Evolutionary conservation across 352 stramenopile genomes (phyloP), one percentile per base, ranked within the genome.

Genomic region (Globisporangium cylindrosporum): DNA sequence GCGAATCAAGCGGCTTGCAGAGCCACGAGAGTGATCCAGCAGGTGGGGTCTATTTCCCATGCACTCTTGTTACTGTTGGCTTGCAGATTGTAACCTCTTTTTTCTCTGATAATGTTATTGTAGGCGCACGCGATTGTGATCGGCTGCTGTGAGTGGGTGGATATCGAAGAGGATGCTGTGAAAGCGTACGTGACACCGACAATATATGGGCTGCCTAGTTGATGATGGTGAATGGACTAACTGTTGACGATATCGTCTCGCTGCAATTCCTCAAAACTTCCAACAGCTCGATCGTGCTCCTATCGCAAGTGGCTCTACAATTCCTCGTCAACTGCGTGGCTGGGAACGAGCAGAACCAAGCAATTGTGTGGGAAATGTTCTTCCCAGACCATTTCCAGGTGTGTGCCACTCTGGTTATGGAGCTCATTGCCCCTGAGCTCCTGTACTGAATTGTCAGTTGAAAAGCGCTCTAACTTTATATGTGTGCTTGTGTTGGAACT

Each of bases 311-410:
- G 4, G 78, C 76, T 15, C 76, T 95, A 9, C 87, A 95, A 69
- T 93, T 93, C 67, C 78, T 75, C 15, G 87, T 91, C 5, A 95
- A 95, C 66, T 77, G 69, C 36, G 74, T 90, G 18, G 82, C 84
- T 2, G 73, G 75, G 0, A 76, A 84, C 53, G 51, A 66, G 0
- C 67, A 54, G 6, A 93, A 83, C 46, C 87, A 93, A 62, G 62
- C 64, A 5, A 22, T 70, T 2, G 75, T 79, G 14, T 95, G 87
- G 87, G 65, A 70, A 15, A 64, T 87, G 6, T 91, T 88, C 73
- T 92, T 92, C 62, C 82, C 80, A 2, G 76, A 92, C 54, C 62
- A 82, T 55, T 88, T 93, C 54, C 84, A 94, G 67, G 84, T 91
- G 41, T 22, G 67, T 34, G 0, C 8, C n/a, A 7, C 22, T 10